Evolutionary conservation across 805 yeast genomes (phyloP).

Genomic region (Lipomyces yamadae): DNA sequence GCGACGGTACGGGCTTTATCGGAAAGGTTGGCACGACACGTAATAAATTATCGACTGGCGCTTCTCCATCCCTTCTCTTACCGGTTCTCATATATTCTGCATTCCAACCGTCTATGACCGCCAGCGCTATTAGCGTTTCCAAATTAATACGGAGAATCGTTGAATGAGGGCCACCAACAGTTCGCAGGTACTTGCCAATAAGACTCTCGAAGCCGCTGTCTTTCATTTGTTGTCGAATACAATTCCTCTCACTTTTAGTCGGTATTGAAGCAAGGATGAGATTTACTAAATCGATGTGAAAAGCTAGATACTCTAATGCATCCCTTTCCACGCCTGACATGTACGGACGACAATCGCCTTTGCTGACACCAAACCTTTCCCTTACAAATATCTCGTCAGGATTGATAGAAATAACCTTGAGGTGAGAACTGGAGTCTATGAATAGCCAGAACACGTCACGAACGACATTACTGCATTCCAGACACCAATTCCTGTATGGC

Average conservation of each 20-base stretch:
- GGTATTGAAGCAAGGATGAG: conserved; percentile 15
- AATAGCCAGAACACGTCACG: conserved; percentile 33
- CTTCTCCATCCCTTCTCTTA: conserved; percentile 8
- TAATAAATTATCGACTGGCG: not conserved
- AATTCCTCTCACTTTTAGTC: conserved; percentile 7
- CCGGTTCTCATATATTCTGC: conserved; percentile 25
- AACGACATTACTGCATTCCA: conserved; percentile 23
- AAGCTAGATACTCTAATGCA: conserved; percentile 31
- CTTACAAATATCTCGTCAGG: not conserved
- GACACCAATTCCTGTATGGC: conserved; percentile 28
- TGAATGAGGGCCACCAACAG: not conserved
- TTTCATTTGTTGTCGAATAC: conserved; percentile 13
- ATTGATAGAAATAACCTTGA: conserved; percentile 9
- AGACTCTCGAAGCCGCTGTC: conserved; percentile 29
- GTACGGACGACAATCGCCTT: too few relatives aligned
- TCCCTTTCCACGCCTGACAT: conserved; percentile 19
- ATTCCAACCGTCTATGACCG: conserved; percentile 31
- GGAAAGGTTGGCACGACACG: not conserved
- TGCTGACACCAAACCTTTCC: not conserved
- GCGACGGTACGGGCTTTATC: not conserved
- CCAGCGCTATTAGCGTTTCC: conserved; percentile 17
- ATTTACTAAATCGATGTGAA: conserved; percentile 30
- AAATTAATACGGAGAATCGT: conserved; percentile 9
- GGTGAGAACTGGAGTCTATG: conserved; percentile 6
- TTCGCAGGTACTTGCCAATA: conserved; percentile 22